These are phyloP conservation scores for Eutypa lata DNA, from an alignment of 2,329 filamentous ascomycete genomes.

Conservation along the genomic window DNA sequence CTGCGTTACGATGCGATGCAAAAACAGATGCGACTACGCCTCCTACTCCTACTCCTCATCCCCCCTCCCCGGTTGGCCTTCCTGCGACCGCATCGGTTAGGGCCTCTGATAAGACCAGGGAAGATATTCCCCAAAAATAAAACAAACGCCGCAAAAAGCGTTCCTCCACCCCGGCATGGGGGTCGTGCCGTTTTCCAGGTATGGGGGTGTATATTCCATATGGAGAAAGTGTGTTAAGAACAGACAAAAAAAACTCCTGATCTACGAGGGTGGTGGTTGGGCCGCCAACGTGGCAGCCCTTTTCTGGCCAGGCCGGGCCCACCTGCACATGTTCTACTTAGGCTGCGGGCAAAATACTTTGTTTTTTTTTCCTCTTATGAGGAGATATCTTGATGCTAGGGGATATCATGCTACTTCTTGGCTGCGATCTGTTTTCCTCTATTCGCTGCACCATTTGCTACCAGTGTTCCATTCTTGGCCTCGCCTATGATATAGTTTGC, in stretches of 20 bases:
- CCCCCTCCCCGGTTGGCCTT: conserved; percentile 1
- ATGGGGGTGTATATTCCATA: conserved; percentile 4
- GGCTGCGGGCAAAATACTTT: conserved; percentile 11
- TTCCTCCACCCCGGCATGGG: background rate
- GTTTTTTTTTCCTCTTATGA: no score
- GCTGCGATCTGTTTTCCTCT: background rate
- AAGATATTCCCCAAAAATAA: background rate
- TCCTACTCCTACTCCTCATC: no score
- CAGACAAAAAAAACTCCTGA: conserved; percentile 22
- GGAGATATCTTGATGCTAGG: no score
- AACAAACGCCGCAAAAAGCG: background rate
- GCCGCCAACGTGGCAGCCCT: conserved; percentile 28
- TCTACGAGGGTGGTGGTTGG: conserved; percentile 23
- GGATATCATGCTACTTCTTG: background rate
- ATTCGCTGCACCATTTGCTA: background rate
- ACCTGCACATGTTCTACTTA: conserved; percentile 26
- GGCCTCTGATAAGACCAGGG: conserved; percentile 18
- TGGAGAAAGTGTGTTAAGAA: conserved; percentile 16
- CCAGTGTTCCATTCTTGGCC: background rate
- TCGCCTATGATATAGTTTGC: background rate
- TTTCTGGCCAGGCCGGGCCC: conserved; percentile 27
- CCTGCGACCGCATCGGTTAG: conserved; percentile 1
- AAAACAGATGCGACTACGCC: no score
- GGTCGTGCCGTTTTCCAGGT: background rate
- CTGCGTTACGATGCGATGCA: background rate